phyloP scores from a whole-genome alignment of 306 rosid species.

The Vigna unguiculata region DNA sequence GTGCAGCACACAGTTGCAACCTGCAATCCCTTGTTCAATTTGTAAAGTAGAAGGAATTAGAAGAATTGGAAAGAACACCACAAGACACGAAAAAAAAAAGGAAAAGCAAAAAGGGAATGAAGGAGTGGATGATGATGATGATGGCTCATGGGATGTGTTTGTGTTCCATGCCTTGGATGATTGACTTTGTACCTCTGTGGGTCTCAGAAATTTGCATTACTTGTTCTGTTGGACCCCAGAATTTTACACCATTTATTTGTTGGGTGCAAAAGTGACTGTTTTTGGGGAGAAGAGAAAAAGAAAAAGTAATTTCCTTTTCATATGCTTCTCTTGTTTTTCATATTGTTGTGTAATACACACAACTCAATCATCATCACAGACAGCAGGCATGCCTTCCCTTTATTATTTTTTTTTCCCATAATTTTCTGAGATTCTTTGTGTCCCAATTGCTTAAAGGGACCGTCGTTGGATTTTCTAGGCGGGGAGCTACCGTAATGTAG shows the following conservation, averaged over 20 bases:
- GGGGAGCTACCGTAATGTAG: slow-evolving; percentile 27
- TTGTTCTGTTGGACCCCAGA: slow-evolving; percentile 16
- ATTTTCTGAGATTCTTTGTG: slow-evolving; percentile 47
- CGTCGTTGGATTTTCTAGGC: slow-evolving; percentile 65
- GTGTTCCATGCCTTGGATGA: slow-evolving; percentile 56
- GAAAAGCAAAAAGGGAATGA: slow-evolving; percentile 21
- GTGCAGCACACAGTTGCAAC: slow-evolving; percentile 6
- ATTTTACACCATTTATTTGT: slow-evolving; percentile 3
- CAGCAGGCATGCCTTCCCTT: slow-evolving; percentile 46
- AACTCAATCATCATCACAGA: slow-evolving; percentile 53
- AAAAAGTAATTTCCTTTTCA: not conserved
- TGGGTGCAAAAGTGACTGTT: slow-evolving; percentile 34
- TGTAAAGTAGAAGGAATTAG: slow-evolving; percentile 42
- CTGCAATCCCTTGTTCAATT: slow-evolving; percentile 41
- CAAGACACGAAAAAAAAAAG: slow-evolving; percentile 48
- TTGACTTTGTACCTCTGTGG: slow-evolving; percentile 44
- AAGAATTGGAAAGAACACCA: slow-evolving; percentile 36
- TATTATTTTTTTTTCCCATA: not conserved
- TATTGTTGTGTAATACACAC: slow-evolving; percentile 10
- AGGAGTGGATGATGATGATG: slow-evolving; percentile 44
- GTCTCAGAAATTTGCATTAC: slow-evolving; percentile 18
- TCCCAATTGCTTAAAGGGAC: slow-evolving; percentile 53
- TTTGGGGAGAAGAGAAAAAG: slow-evolving; percentile 32
- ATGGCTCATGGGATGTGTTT: slow-evolving; percentile 52
- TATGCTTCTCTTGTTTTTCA: slow-evolving; percentile 18